Percentiles rank a stretch among this genome's conserved stretches.
Conservation (phyloP, 2,329 filamentous ascomycete genomes). For the Pseudopyrenochaeta lycopersici region DNA sequence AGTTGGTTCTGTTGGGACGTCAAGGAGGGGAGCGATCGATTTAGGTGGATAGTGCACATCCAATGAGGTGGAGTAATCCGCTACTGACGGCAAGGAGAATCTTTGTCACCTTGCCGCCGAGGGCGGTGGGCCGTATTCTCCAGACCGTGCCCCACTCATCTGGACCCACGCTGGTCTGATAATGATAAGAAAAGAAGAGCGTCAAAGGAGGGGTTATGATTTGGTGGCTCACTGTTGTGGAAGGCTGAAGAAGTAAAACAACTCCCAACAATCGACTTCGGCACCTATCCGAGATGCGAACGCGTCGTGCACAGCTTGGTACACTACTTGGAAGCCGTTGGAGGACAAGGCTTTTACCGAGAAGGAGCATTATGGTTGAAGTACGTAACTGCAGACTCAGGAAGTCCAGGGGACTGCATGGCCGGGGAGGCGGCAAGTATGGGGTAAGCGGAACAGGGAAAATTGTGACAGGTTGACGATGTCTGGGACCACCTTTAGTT, state of each 20-base stretch:
- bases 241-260: conserved; percentile 17
- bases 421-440: conserved; percentile 12
- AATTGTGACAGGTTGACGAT: conserved; percentile 8
- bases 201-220: conserved; percentile 6
- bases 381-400: conserved; percentile 13
- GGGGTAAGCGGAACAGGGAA: conserved; percentile 12
- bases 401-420: conserved; percentile 6
- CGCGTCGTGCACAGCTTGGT: conserved; percentile 10
- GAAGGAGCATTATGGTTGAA: conserved; percentile 22
- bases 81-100: conserved; percentile 10
- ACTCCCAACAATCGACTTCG: conserved; percentile 11
- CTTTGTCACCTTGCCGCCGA: conserved; percentile 16
- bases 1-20: conserved; percentile 8
- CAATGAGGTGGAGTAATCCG: conserved; percentile 8
- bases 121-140: conserved; percentile 10
- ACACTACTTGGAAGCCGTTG: conserved; percentile 11
- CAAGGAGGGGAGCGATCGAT: conserved; percentile 7
- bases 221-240: conserved; percentile 12
- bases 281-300: conserved; percentile 11
- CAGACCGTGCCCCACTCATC: conserved; percentile 16
- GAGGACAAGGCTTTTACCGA: conserved; percentile 6
- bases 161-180: conserved; percentile 9
- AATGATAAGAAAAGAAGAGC: conserved; percentile 5
- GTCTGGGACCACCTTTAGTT: conserved; percentile 2
- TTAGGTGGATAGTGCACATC: conserved; percentile 3